A percentile compares a stretch with the other conserved stretches of the same genome.
These are phyloP conservation scores for Hanseniaspora sp. DNA, from an alignment of 1,139 yeast genomes.

Conservation along the genomic window DNA sequence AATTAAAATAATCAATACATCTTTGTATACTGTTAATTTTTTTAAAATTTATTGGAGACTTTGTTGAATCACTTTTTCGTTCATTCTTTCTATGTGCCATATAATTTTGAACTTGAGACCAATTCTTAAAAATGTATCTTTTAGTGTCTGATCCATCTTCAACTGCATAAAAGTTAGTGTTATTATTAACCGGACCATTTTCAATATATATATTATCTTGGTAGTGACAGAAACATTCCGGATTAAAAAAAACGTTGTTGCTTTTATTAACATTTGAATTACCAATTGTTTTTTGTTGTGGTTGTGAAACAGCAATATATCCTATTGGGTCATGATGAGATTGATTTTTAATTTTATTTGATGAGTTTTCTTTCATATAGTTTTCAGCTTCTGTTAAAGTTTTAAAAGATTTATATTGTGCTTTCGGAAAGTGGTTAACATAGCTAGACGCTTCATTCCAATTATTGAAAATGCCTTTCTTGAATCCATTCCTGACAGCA, in stretches of 20 bases:
- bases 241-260: background rate
- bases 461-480: conserved; percentile 39
- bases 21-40: background rate
- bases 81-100: background rate
- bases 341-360: background rate
- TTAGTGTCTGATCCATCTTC: background rate
- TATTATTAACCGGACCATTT: background rate
- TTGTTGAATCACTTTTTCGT: background rate
- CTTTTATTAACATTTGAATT: background rate
- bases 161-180: background rate
- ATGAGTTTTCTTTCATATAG: conserved; percentile 25
- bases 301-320: too few relatives aligned
- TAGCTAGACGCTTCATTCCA: conserved; percentile 45
- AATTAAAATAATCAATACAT: background rate
- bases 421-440: conserved; percentile 45
- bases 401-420: conserved; percentile 45
- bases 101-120: background rate
- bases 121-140: background rate
- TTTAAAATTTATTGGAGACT: background rate
- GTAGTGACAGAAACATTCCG: background rate
- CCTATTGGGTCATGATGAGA: too few relatives aligned
- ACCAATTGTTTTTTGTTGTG: background rate
- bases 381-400: conserved; percentile 37
- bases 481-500: conserved; percentile 51
- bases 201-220: background rate